Conservation (phyloP, 108 stramenopile genomes). For the Aurantiochytrium sp. region DNA sequence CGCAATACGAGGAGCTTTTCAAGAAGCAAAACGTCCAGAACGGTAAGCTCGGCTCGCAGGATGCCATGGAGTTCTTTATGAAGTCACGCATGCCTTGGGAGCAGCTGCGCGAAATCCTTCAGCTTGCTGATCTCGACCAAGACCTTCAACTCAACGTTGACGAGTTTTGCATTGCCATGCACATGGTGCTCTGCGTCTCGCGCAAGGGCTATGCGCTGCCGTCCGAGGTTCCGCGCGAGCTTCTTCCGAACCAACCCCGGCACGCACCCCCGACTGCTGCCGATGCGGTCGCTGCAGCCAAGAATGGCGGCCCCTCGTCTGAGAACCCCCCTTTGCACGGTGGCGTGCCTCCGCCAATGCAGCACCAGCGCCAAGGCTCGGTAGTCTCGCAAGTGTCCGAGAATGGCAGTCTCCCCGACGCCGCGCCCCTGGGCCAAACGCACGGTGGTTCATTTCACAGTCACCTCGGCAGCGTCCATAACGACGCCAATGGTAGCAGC, state of each 20-base stretch:
- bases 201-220: neutral
- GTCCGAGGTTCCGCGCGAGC: neutral
- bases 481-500: neutral
- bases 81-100: neutral
- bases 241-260: neutral
- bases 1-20: neutral
- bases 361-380: neutral
- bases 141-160: neutral
- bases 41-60: neutral
- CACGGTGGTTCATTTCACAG: too few species aligned
- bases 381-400: neutral
- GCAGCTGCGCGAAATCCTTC: neutral
- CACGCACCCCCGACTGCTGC: neutral
- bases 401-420: neutral
- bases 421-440: neutral
- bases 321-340: neutral
- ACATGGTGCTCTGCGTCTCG: neutral
- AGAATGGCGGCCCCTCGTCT: neutral
- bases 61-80: neutral
- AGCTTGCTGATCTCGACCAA: neutral
- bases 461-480: neutral
- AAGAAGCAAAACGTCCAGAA: neutral
- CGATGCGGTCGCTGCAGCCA: neutral
- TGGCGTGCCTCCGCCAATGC: too few species aligned
- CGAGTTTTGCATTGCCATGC: slow-evolving; percentile 19